phyloP scores from a whole-genome alignment of 73 alveolate species.

The Urostyla sp. region DNA sequence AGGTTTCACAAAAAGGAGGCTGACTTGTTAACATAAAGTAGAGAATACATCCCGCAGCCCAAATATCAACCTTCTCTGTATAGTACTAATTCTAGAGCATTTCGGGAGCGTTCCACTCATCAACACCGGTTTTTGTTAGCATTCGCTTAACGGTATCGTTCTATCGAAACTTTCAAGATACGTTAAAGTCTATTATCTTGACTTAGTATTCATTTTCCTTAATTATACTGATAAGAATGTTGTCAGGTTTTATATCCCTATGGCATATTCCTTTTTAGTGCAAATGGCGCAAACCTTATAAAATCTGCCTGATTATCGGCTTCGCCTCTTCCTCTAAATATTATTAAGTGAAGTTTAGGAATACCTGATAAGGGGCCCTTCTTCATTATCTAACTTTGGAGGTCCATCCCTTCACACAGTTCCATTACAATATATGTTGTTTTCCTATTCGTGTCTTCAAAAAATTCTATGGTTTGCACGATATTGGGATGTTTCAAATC shows the following conservation, averaged over 20 bases:
- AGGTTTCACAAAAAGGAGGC: too few species aligned
- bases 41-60: slow-evolving; percentile 17
- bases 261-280: slow-evolving; percentile 70
- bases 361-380: slow-evolving; percentile 31
- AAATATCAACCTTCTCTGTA: slow-evolving; percentile 43
- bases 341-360: background rate
- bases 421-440: slow-evolving; percentile 54
- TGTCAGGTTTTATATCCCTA: slow-evolving; percentile 74
- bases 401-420: background rate
- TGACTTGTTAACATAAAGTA: too few species aligned
- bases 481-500: slow-evolving; percentile 33
- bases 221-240: slow-evolving; percentile 56
- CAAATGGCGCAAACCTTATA: slow-evolving; percentile 64
- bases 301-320: slow-evolving; percentile 59
- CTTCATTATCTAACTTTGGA: background rate
- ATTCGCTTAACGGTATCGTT: background rate
- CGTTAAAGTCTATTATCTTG: slow-evolving; percentile 73
- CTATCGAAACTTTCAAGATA: slow-evolving; percentile 10
- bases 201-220: slow-evolving; percentile 4
- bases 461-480: background rate
- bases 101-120: slow-evolving; percentile 56
- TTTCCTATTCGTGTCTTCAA: background rate
- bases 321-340: slow-evolving; percentile 46
- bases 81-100: background rate
- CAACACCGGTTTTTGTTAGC: slow-evolving; percentile 49